Evolutionary conservation across 257 asterid species (phyloP).

Genomic region (Fraxinus quadrangulata): DNA sequence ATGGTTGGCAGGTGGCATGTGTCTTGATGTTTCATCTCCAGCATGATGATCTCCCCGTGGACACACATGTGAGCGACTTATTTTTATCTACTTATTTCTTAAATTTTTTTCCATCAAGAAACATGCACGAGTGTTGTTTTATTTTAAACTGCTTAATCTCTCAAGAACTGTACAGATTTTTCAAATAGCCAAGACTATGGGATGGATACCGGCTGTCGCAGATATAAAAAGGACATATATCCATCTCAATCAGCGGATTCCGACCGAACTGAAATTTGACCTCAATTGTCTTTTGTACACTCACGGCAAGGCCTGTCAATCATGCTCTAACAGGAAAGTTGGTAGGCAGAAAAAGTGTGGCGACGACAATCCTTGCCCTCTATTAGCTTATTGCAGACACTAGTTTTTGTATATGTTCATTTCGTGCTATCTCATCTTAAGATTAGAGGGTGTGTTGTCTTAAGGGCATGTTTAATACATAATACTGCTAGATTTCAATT

Average conservation of each 20-base stretch:
- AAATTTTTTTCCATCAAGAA: neutral
- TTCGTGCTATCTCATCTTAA: neutral
- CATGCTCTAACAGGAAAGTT: conserved; percentile 58
- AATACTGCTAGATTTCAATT: neutral
- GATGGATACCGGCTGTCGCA: conserved; percentile 67
- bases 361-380: conserved; percentile 51
- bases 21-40: conserved; percentile 89
- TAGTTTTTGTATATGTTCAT: neutral
- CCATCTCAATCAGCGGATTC: conserved; percentile 77
- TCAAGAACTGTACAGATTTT: conserved; percentile 49
- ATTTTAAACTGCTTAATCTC: conserved; percentile 7
- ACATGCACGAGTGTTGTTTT: neutral
- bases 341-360: conserved; percentile 35
- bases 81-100: neutral
- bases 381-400: conserved; percentile 39
- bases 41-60: conserved; percentile 82
- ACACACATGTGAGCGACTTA: conserved; percentile 69
- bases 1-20: conserved; percentile 71
- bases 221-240: conserved; percentile 61
- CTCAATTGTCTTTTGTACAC: conserved; percentile 82
- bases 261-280: conserved; percentile 74
- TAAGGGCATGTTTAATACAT: neutral
- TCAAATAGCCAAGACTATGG: conserved; percentile 75
- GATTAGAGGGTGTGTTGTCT: neutral
- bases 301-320: conserved; percentile 76